Evolutionary conservation across 169 alveolate genomes (phyloP).

Genomic region (Plasmodium gaboni): DNA sequence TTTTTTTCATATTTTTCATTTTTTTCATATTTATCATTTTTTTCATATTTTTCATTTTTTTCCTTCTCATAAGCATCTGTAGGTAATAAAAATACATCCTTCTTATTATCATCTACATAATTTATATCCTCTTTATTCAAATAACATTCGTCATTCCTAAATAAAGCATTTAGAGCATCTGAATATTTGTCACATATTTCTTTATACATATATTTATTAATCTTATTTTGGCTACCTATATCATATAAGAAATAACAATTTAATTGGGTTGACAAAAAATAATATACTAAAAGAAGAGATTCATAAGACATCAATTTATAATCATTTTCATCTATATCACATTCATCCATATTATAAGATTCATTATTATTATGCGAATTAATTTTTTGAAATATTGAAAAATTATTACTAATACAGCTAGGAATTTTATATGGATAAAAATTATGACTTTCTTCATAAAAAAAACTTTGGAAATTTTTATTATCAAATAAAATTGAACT

Average conservation of each 20-base stretch:
- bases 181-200: constrained; percentile 15
- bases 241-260: constrained; percentile 50
- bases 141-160: not conserved
- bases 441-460: constrained; percentile 67
- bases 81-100: no score
- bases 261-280: constrained; percentile 41
- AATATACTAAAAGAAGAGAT: constrained; percentile 63
- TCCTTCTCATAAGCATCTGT: no score
- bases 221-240: constrained; percentile 15
- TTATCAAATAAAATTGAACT: constrained; percentile 14
- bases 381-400: constrained; percentile 6
- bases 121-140: no score
- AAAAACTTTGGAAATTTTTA: constrained; percentile 43
- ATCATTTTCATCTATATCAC: constrained; percentile 46
- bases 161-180: not conserved
- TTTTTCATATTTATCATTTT: not conserved
- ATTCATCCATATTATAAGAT: not conserved
- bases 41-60: not conserved
- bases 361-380: not conserved
- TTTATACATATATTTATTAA: constrained; percentile 9
- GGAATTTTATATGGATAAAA: constrained; percentile 61
- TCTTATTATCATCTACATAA: no score
- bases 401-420: constrained; percentile 28
- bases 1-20: not conserved
- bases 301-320: constrained; percentile 60